Conservation (phyloP, 1,284 basidiomycete species). For the Nidula niveotomentosa region DNA sequence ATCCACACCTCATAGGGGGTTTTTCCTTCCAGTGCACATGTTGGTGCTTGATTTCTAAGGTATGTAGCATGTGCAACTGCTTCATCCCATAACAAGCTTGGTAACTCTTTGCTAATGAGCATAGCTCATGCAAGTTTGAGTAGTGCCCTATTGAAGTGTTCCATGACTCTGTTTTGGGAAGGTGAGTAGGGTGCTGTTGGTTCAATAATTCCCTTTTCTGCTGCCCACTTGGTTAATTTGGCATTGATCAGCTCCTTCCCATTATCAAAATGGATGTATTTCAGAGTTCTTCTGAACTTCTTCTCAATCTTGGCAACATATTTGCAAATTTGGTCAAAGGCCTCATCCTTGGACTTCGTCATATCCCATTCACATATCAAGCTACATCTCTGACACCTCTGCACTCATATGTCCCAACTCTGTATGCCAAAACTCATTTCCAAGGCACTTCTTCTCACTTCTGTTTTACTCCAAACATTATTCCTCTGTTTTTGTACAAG, state of each 20-base stretch:
- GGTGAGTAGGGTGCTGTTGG: constrained; percentile 34
- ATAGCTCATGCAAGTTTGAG: constrained; percentile 23
- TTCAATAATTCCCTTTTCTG: constrained; percentile 17
- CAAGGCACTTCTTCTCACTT: no score
- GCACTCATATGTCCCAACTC: no score
- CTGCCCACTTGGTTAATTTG: constrained; percentile 5
- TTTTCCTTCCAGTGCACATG: constrained; percentile 11
- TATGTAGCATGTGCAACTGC: constrained; percentile 30
- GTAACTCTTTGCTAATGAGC: constrained; percentile 24
- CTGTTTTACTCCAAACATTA: no score
- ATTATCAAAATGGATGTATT: constrained; percentile 13
- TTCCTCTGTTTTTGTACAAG: no score
- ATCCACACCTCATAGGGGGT: constrained; percentile 23
- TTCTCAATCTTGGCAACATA: constrained; percentile 7
- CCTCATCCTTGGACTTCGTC: constrained; percentile 14
- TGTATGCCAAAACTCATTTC: no score
- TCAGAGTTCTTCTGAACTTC: constrained; percentile 9
- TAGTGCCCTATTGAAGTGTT: constrained; percentile 31
- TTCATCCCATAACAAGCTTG: constrained; percentile 35
- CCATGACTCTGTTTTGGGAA: constrained; percentile 35
- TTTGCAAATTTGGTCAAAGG: constrained; percentile 7
- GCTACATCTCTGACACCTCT: no score
- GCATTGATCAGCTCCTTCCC: constrained; percentile 15
- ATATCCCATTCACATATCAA: no score
- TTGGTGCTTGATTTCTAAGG: constrained; percentile 22